These are phyloP conservation scores for Xylaria sp. DNA, from an alignment of 2,329 filamentous ascomycete genomes.

Conservation along the genomic window DNA sequence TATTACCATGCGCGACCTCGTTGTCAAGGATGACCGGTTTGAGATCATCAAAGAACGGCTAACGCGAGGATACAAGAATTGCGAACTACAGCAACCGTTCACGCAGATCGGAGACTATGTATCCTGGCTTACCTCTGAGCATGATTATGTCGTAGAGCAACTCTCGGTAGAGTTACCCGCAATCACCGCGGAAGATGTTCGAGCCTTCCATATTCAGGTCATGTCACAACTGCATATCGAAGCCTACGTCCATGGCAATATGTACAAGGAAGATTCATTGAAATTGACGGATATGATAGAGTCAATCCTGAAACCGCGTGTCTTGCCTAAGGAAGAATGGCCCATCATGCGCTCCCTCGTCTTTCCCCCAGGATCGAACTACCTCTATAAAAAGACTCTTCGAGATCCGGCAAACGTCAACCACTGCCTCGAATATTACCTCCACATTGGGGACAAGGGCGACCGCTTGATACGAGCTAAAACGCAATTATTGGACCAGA, in stretches of 20 bases:
- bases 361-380: constrained; percentile 83
- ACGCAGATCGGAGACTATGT: constrained; percentile 87
- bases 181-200: constrained; percentile 78
- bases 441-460: constrained; percentile 74
- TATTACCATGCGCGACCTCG: constrained; percentile 82
- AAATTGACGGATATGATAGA: constrained; percentile 86
- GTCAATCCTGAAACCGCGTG: constrained; percentile 76
- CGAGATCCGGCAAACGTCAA: constrained; percentile 91
- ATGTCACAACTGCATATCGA: constrained; percentile 88
- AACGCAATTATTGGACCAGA: constrained; percentile 83
- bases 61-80: constrained; percentile 81
- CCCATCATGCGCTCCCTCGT: constrained; percentile 79
- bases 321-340: constrained; percentile 81
- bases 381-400: constrained; percentile 80
- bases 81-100: constrained; percentile 88
- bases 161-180: constrained; percentile 78
- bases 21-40: constrained; percentile 88
- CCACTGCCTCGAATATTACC: constrained; percentile 82
- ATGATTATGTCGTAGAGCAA: constrained; percentile 82
- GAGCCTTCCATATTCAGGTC: constrained; percentile 80
- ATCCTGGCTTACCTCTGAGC: constrained; percentile 80
- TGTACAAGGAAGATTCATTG: constrained; percentile 93
- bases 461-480: constrained; percentile 79
- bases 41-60: constrained; percentile 89
- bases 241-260: constrained; percentile 86